These are phyloP conservation scores for Magnolia kwangsiensis DNA, from an alignment of 164 flowering plant species.

Conservation along the genomic window DNA sequence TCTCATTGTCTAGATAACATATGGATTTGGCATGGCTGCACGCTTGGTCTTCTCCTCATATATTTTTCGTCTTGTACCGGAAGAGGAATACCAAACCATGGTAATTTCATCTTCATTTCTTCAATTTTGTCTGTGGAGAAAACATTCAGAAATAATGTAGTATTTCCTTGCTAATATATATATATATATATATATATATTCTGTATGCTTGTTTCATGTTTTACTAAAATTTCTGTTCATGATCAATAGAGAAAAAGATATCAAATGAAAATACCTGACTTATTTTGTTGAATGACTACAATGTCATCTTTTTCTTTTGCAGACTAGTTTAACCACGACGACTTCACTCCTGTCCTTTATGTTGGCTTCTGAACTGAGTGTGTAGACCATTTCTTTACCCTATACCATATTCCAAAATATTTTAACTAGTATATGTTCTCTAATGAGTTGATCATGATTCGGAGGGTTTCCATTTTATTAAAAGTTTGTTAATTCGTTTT, in stretches of 20 bases:
- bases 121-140: background rate
- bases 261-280: background rate
- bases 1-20: slow-evolving; percentile 13
- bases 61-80: slow-evolving; percentile 22
- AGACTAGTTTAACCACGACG: slow-evolving; percentile 23
- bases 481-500: background rate
- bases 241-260: too few species aligned
- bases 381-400: slow-evolving; percentile 1
- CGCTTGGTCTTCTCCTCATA: slow-evolving; percentile 23
- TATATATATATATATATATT: too few species aligned
- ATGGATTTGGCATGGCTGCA: slow-evolving; percentile 22
- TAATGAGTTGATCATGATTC: background rate
- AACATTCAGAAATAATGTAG: background rate
- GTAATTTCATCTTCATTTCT: slow-evolving; percentile 6
- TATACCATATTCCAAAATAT: background rate
- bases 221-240: too few species aligned
- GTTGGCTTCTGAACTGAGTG: slow-evolving; percentile 25
- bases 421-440: background rate
- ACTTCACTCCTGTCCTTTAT: slow-evolving; percentile 22
- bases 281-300: background rate
- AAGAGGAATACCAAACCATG: slow-evolving; percentile 23
- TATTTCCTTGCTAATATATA: too few species aligned
- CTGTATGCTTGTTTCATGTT: too few species aligned
- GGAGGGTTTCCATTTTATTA: background rate
- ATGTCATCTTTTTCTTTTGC: slow-evolving; percentile 6